Conservation (phyloP, 495 filamentous ascomycete species). For the Xylaria longipes region DNA sequence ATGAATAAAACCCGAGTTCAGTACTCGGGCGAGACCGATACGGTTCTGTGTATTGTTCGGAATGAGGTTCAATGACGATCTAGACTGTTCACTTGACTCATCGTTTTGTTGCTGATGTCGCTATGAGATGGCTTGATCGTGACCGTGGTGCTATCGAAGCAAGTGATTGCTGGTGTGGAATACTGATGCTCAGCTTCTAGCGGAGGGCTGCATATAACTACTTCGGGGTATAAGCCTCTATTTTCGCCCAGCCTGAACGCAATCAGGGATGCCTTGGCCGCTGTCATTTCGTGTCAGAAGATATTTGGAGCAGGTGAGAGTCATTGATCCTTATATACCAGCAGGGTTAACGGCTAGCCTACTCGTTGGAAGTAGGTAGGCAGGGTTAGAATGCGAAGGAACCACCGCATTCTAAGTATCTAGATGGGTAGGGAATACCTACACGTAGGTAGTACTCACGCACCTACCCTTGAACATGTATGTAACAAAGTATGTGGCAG, state of each 20-base stretch:
- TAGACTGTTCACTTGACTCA: neutral
- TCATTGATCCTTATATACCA: neutral
- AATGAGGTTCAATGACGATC: neutral
- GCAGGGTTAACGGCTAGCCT: neutral
- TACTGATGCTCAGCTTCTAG: neutral
- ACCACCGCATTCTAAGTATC: neutral
- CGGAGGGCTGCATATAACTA: no score
- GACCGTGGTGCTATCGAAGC: neutral
- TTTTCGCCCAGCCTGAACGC: no score
- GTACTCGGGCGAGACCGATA: neutral
- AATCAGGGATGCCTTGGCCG: no score
- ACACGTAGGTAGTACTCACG: no score
- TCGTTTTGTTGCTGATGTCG: neutral
- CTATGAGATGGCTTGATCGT: neutral
- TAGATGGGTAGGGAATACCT: neutral
- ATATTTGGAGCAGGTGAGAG: neutral
- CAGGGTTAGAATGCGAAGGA: neutral
- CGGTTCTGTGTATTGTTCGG: constrained; percentile 4
- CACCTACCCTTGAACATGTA: neutral
- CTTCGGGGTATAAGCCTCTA: no score
- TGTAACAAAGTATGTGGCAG: neutral
- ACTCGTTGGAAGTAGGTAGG: neutral
- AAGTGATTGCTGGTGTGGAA: neutral
- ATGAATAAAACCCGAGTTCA: neutral
- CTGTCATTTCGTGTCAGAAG: neutral